Base-by-base conservation (phyloP, 768 basidiomycete species). In the Cystofilobasidium macerans region DNA sequence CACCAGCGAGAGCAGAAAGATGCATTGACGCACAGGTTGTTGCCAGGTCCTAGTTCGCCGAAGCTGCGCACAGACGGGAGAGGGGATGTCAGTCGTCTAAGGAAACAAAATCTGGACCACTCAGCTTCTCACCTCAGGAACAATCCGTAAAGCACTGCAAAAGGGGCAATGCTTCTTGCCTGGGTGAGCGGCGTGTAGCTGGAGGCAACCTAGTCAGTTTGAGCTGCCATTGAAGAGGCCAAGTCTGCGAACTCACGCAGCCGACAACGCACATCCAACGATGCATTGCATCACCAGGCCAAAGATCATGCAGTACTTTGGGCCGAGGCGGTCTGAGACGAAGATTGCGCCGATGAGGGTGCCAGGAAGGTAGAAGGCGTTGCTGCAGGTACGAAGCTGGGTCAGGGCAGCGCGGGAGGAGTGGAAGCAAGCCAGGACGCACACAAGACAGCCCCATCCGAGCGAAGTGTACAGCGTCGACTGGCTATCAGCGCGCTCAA, bases 51-150 rank as follows among this genome's bases (percentile, higher is more conserved):
- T 32, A 90, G 78, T 77, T 94, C 92, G 56, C 92, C 93, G 63
- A 91, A 86, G 72, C n/a, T n/a, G n/a, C 83, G 93, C 73, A 82
- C 95, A 94, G 60, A 94, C 83, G 20, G 91, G 92, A 71, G 94
- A 94, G 13, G 93, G 78, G 42, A 93, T 84, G 14, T 74, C 73
- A 58, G 77, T 76, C 85, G 35, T 86, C 86, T 68, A 88, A 90
- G 11, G 80, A 87, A 24, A 76, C 24, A 6, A 22, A 48, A 89
- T 77, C 77, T 94, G n/a, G n/a, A n/a, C n/a, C n/a, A n/a, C n/a
- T n/a, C n/a, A n/a, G n/a, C 92, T 57, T 92, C 92, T 62, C 90
- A 86, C 72, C 83, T 84, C 71, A 93, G 73, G 82, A 95, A 95
- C 57, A 95, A 83, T 18, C 92, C 93, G 71, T 95, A 94, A 11